These are phyloP conservation scores for Nothophaeocryptopus gaeumannii DNA, from an alignment of 2,329 filamentous ascomycete genomes.

Conservation along the genomic window DNA sequence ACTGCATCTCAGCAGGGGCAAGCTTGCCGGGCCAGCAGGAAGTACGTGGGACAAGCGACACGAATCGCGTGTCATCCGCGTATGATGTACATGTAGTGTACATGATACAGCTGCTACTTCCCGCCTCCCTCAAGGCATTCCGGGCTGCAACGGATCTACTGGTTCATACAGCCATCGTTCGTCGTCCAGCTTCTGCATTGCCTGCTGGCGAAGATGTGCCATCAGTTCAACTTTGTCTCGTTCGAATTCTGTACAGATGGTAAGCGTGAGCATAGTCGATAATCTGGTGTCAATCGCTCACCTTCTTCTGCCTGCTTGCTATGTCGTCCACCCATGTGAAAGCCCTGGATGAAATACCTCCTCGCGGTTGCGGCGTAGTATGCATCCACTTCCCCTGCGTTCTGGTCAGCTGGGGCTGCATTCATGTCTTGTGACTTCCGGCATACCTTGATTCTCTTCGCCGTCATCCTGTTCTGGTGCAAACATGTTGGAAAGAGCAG, in stretches of 20 bases:
- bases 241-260: constrained; percentile 24
- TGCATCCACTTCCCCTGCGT: neutral
- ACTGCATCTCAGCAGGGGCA: too few relatives aligned
- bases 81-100: too few relatives aligned
- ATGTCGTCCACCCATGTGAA: constrained; percentile 20
- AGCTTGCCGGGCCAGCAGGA: too few relatives aligned
- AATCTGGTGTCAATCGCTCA: constrained; percentile 12
- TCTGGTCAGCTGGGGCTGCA: neutral
- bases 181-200: constrained; percentile 27
- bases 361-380: constrained; percentile 25
- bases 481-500: constrained; percentile 11
- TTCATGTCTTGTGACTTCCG: neutral
- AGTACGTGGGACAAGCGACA: too few relatives aligned
- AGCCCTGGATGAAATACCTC: constrained; percentile 29
- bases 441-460: constrained; percentile 8
- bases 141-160: constrained; percentile 14
- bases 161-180: constrained; percentile 31
- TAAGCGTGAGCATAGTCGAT: neutral
- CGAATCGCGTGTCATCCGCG: too few relatives aligned
- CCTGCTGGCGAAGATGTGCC: constrained; percentile 23
- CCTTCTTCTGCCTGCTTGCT: constrained; percentile 28
- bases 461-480: constrained; percentile 8
- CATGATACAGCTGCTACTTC: too few relatives aligned
- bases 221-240: constrained; percentile 23
- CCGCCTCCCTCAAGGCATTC: neutral